phyloP scores from a whole-genome alignment of 768 basidiomycete genomes.

The Suillus placidus region DNA sequence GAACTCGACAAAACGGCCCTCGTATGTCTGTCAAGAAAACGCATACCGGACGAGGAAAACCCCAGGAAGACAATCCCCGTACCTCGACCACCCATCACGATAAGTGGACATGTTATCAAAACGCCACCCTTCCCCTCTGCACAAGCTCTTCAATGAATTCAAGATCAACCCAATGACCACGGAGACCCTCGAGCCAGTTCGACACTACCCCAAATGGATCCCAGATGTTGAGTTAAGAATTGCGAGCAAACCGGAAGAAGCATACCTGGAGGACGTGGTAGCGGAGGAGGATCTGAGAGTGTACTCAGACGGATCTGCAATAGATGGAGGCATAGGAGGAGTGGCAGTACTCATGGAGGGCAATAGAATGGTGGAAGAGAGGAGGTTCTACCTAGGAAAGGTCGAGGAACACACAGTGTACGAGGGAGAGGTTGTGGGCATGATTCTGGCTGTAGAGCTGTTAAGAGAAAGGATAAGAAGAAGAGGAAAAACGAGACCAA shows the following conservation, averaged over 20 bases:
- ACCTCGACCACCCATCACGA: no score
- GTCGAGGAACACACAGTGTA: constrained; percentile 30
- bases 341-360: constrained; percentile 27
- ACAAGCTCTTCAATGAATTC: no score
- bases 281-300: constrained; percentile 10
- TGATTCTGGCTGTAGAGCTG: constrained; percentile 29
- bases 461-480: constrained; percentile 10
- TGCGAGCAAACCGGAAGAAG: no score
- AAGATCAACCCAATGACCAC: no score
- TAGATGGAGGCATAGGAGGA: constrained; percentile 31
- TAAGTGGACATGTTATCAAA: no score
- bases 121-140: no score
- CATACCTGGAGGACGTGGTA: constrained; percentile 4
- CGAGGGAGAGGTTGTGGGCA: constrained; percentile 33
- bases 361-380: constrained; percentile 1
- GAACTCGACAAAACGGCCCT: constrained; percentile 11
- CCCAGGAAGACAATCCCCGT: no score
- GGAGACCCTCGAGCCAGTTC: no score
- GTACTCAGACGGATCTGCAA: constrained; percentile 35
- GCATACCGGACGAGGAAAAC: no score
- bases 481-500: neutral
- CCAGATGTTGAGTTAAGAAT: no score
- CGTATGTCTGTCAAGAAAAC: no score
- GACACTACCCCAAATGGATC: no score
- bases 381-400: constrained; percentile 26